These are phyloP conservation scores for Podaxis sp. DNA, from an alignment of 768 basidiomycete species.

Conservation along the genomic window DNA sequence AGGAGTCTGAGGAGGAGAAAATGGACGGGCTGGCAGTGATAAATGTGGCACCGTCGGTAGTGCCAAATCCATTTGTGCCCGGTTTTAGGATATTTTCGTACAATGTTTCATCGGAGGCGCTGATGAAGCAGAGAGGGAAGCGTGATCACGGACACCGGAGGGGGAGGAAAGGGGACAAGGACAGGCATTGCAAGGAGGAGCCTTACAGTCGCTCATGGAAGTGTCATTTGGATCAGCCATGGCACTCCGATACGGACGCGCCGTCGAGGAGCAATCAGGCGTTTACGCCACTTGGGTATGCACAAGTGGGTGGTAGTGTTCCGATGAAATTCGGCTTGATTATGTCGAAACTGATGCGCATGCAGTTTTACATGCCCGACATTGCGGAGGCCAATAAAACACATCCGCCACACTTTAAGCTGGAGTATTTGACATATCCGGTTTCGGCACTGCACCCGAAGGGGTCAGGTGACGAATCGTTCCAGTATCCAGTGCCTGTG, in stretches of 20 bases:
- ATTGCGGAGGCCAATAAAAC: conserved; percentile 48
- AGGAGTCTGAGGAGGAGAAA: conserved; percentile 56
- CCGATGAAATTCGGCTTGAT: conserved; percentile 1
- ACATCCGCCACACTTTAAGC: conserved; percentile 58
- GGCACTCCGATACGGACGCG: conserved; percentile 60
- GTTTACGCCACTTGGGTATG: conserved; percentile 80
- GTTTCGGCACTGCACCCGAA: conserved; percentile 40
- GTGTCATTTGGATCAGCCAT: conserved; percentile 58
- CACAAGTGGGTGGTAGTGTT: conserved; percentile 61
- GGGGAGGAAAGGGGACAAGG: conserved; percentile 45
- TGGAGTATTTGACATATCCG: conserved; percentile 78
- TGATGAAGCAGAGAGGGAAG: conserved; percentile 23
- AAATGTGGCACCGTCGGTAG: conserved; percentile 79
- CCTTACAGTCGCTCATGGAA: conserved; percentile 61
- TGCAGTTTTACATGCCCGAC: conserved; percentile 67
- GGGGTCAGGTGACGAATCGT: conserved; percentile 25
- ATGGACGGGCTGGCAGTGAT: conserved; percentile 56
- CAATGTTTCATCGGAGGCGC: conserved; percentile 54
- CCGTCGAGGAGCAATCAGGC: conserved; percentile 71
- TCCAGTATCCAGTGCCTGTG: conserved; percentile 54
- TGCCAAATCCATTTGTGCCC: conserved; percentile 86
- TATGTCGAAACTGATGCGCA: conserved; percentile 12
- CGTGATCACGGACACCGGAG: conserved; percentile 51
- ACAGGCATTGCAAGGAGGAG: conserved; percentile 45
- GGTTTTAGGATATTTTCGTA: conserved; percentile 80